Evolutionary conservation across 2,329 filamentous ascomycete species (phyloP).

Genomic region (Claviceps lovelessii): DNA sequence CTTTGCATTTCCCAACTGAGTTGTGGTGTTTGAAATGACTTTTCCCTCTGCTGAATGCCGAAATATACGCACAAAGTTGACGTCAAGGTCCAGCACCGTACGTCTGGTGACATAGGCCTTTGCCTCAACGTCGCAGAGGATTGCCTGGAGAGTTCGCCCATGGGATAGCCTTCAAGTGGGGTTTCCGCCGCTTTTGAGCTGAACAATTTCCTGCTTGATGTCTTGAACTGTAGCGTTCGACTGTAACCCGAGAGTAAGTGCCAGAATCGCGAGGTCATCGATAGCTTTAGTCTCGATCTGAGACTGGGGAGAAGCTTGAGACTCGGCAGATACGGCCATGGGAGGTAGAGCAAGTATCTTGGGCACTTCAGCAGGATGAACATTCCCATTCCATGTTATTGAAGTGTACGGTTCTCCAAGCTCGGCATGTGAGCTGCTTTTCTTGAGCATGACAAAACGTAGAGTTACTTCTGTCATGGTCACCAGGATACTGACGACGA

Average conservation of each 20-base stretch:
- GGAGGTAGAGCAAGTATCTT: slow-evolving; percentile 9
- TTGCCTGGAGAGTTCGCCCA: not conserved
- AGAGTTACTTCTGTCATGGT: slow-evolving; percentile 81
- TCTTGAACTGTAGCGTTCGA: slow-evolving; percentile 22
- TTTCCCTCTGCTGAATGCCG: not conserved
- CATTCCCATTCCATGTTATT: slow-evolving; percentile 7
- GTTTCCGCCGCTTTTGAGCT: slow-evolving; percentile 13
- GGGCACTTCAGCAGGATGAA: slow-evolving; percentile 7
- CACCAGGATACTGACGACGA: slow-evolving; percentile 78
- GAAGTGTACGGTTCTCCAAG: slow-evolving; percentile 7
- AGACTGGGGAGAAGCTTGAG: not conserved
- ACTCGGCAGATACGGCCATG: not conserved
- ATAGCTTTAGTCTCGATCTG: slow-evolving; percentile 8
- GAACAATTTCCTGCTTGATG: slow-evolving; percentile 19
- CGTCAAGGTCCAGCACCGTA: too few relatives aligned
- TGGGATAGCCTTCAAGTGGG: not conserved
- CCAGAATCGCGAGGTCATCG: slow-evolving; percentile 22
- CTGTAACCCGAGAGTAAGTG: slow-evolving; percentile 19
- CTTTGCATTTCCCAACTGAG: not conserved
- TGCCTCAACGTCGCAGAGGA: not conserved
- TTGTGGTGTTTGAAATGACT: not conserved
- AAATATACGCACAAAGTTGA: not conserved
- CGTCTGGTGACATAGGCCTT: not conserved
- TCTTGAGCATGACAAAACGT: slow-evolving; percentile 59
- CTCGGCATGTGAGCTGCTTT: slow-evolving; percentile 9